Conservation (phyloP, 2,329 filamentous ascomycete species). For the Teratosphaeria destructans region DNA sequence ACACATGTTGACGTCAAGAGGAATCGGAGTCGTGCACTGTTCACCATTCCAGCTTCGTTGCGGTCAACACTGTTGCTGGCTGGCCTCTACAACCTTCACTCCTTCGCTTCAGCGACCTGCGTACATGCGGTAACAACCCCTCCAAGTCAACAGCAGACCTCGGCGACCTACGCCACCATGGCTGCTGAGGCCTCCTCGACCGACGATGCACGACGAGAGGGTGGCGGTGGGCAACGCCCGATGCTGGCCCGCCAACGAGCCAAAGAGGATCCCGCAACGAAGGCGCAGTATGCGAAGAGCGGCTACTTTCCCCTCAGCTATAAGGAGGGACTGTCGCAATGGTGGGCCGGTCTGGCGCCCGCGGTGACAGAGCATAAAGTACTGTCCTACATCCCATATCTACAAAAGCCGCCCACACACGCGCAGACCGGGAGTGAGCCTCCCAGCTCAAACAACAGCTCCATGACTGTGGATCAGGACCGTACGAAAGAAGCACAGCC, state of each 20-base stretch:
- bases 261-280: conserved; percentile 7
- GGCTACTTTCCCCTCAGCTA: conserved; percentile 71
- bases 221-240: conserved; percentile 15
- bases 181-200: conserved; percentile 14
- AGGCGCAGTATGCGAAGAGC: background rate
- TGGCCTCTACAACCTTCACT: background rate
- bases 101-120: background rate
- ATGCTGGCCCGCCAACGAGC: conserved; percentile 26
- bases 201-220: conserved; percentile 5
- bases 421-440: conserved; percentile 50
- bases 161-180: conserved; percentile 19
- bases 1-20: background rate
- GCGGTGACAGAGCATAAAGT: conserved; percentile 79
- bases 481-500: conserved; percentile 27
- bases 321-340: conserved; percentile 84
- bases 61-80: conserved; percentile 4
- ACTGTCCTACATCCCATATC: conserved; percentile 72
- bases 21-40: background rate
- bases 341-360: conserved; percentile 83
- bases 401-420: conserved; percentile 57
- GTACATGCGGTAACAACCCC: background rate
- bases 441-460: conserved; percentile 31
- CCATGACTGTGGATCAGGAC: conserved; percentile 28
- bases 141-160: background rate
- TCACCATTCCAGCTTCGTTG: conserved; percentile 6